These are phyloP conservation scores for Protostelium mycophagum DNA, from an alignment of 78 protist species.

Conservation along the genomic window DNA sequence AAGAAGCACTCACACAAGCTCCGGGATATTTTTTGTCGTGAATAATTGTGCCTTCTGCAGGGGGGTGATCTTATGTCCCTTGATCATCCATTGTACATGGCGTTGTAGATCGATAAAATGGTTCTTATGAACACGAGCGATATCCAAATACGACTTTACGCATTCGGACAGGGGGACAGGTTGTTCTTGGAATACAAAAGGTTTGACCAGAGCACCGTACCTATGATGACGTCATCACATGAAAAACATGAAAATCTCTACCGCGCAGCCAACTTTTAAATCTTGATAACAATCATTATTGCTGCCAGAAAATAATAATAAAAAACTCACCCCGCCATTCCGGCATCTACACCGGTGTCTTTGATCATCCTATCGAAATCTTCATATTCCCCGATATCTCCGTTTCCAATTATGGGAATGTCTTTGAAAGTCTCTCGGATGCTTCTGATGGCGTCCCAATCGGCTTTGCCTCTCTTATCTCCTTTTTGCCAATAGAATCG, in stretches of 20 bases:
- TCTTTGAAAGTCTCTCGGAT: constrained; percentile 5
- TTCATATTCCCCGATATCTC: neutral
- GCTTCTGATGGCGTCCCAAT: constrained; percentile 4
- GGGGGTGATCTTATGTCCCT: neutral
- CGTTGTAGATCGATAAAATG: neutral
- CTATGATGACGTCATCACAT: neutral
- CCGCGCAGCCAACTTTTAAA: too few species aligned
- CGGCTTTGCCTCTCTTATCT: neutral
- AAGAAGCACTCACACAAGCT: neutral
- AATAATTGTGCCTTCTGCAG: neutral
- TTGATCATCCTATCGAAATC: neutral
- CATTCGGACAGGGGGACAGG: neutral
- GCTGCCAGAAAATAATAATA: too few species aligned
- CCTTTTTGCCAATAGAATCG: constrained; percentile 1
- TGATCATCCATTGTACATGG: neutral
- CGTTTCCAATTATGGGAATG: constrained; percentile 9
- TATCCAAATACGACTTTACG: neutral
- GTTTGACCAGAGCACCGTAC: neutral
- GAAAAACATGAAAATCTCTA: neutral
- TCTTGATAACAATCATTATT: neutral
- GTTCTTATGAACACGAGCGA: neutral
- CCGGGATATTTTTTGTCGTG: neutral
- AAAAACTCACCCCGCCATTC: constrained; percentile 4
- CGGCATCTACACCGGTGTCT: constrained; percentile 2
- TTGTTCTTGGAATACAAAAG: neutral